Conservation (phyloP, 177 flowering plant genomes). For the Tripterygium wilfordii region DNA sequence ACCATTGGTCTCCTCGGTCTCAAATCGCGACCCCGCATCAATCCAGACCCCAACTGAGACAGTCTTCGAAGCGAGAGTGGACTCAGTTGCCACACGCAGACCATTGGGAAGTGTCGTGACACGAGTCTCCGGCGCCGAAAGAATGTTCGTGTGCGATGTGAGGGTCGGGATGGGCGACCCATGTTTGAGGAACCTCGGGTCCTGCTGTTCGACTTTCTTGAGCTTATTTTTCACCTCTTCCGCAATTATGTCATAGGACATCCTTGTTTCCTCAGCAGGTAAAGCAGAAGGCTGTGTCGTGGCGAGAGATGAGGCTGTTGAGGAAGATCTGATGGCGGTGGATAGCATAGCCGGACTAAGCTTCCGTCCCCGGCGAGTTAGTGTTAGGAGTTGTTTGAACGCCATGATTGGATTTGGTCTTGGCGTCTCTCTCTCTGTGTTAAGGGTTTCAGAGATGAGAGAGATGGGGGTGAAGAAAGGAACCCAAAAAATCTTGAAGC, state of each 20-base stretch:
- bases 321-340: too few relatives aligned
- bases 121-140: slow-evolving; percentile 64
- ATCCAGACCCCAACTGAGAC: slow-evolving; percentile 97
- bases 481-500: too few relatives aligned
- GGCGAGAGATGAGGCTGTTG: too few relatives aligned
- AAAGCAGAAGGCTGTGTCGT: too few relatives aligned
- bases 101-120: slow-evolving; percentile 86
- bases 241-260: slow-evolving; percentile 75
- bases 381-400: too few relatives aligned
- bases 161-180: slow-evolving; percentile 66
- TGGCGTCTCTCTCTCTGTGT: too few relatives aligned
- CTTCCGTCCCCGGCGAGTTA: too few relatives aligned
- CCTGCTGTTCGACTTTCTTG: slow-evolving; percentile 59
- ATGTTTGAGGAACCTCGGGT: slow-evolving; percentile 62
- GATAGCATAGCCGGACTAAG: too few relatives aligned
- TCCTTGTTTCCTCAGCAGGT: too few relatives aligned
- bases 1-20: slow-evolving; percentile 78
- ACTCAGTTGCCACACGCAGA: slow-evolving; percentile 78
- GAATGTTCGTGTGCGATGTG: slow-evolving; percentile 54
- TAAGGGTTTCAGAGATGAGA: too few relatives aligned
- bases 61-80: slow-evolving; percentile 49
- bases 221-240: slow-evolving; percentile 56
- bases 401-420: too few relatives aligned
- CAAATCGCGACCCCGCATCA: slow-evolving; percentile 87
- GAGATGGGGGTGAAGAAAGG: too few relatives aligned